Conservation (phyloP, 139 green algal species). For the Desmodesmus armatus region DNA sequence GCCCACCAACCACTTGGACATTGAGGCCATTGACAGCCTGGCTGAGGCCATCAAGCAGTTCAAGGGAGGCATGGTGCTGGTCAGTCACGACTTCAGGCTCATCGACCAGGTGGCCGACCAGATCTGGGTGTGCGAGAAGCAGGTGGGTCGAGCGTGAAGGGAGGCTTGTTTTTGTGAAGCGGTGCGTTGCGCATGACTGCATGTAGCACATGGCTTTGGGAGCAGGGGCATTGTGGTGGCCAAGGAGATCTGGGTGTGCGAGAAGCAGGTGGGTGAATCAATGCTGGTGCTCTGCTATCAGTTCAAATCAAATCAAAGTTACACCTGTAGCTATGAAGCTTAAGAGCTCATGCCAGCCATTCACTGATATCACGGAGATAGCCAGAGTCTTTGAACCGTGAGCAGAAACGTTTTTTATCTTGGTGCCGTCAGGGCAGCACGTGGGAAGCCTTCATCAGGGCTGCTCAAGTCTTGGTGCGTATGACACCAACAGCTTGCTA, state of each 20-base stretch:
- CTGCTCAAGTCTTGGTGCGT: no score
- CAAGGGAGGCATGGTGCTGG: slow-evolving; percentile 89
- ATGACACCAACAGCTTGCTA: no score
- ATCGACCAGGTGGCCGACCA: slow-evolving; percentile 86
- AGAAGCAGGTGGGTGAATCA: not conserved
- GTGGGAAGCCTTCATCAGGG: no score
- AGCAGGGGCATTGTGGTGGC: not conserved
- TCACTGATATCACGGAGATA: no score
- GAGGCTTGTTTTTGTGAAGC: slow-evolving; percentile 22
- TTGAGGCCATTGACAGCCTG: slow-evolving; percentile 90
- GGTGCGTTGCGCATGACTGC: not conserved
- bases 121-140: slow-evolving; percentile 86
- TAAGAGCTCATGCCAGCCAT: no score
- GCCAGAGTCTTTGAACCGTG: no score
- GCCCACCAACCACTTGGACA: slow-evolving; percentile 91
- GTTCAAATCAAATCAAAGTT: no score
- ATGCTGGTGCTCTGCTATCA: not conserved
- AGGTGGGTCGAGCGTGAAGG: no score
- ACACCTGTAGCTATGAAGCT: no score
- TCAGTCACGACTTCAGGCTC: slow-evolving; percentile 94
- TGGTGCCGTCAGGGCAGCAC: no score
- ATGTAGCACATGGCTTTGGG: not conserved
- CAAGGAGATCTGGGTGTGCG: slow-evolving; percentile 13
- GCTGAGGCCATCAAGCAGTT: slow-evolving; percentile 88
- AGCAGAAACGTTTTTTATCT: no score